Percentiles rank a stretch among this genome's conserved stretches.
Evolutionary conservation across 2,329 filamentous ascomycete species (phyloP).

Genomic region (Fusarium longipes): DNA sequence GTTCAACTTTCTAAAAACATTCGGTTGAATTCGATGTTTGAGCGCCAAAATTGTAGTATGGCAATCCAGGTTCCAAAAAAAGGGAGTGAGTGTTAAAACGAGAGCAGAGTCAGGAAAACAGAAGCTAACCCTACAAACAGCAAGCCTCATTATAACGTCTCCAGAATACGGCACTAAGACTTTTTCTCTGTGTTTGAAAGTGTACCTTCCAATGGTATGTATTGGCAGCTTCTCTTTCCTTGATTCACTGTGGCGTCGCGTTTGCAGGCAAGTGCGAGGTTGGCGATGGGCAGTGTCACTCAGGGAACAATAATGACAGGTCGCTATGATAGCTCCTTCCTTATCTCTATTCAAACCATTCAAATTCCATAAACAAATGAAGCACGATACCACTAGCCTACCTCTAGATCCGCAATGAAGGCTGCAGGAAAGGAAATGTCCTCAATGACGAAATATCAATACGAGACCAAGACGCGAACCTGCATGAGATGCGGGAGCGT

Average conservation of each 20-base stretch:
- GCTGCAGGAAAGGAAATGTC: not conserved
- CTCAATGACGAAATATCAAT: slow-evolving; percentile 1
- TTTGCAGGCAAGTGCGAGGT: slow-evolving; percentile 19
- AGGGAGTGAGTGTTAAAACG: slow-evolving; percentile 20
- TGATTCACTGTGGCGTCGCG: slow-evolving; percentile 4
- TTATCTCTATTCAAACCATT: not conserved
- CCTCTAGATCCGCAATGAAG: not conserved
- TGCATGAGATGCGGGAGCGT: slow-evolving; percentile 12
- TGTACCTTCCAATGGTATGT: slow-evolving; percentile 6
- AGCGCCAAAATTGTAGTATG: slow-evolving; percentile 36
- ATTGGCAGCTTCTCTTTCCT: not conserved
- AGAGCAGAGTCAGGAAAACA: slow-evolving; percentile 1
- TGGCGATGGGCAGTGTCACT: slow-evolving; percentile 13
- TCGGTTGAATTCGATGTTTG: slow-evolving; percentile 10
- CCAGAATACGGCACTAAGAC: slow-evolving; percentile 3
- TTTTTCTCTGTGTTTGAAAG: not conserved
- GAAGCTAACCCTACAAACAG: not conserved
- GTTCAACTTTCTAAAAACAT: slow-evolving; percentile 22
- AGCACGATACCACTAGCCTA: not conserved
- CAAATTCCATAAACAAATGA: not conserved
- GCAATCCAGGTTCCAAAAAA: slow-evolving; percentile 40
- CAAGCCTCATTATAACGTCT: not conserved
- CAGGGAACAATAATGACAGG: not conserved
- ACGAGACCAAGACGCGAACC: slow-evolving; percentile 30
- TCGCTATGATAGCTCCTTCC: not conserved